Evolutionary conservation across 768 basidiomycete genomes (phyloP).

Genomic region (Phylloporus sp.): DNA sequence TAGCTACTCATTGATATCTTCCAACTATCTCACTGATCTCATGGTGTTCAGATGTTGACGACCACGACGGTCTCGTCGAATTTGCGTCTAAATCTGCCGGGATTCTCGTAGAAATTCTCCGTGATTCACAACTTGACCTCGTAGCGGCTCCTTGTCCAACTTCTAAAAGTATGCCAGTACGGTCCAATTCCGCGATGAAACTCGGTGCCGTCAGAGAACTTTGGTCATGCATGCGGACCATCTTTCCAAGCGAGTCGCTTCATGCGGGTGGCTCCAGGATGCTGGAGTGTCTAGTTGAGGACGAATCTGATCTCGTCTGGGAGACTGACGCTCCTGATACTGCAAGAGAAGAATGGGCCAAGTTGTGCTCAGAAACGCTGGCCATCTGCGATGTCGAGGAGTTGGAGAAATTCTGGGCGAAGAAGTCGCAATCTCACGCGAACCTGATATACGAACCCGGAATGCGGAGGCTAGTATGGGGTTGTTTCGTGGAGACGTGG

Average conservation of each 20-base stretch:
- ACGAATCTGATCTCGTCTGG: constrained; percentile 41
- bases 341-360: constrained; percentile 54
- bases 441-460: constrained; percentile 34
- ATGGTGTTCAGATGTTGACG: constrained; percentile 37
- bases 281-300: constrained; percentile 44
- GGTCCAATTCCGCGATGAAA: constrained; percentile 47
- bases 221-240: constrained; percentile 44
- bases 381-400: constrained; percentile 42
- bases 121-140: constrained; percentile 44
- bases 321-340: constrained; percentile 40
- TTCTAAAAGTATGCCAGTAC: constrained; percentile 4
- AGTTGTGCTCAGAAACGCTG: constrained; percentile 52
- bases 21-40: constrained; percentile 2
- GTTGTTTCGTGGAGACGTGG: constrained; percentile 54
- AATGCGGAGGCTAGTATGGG: constrained; percentile 53
- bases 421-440: constrained; percentile 18
- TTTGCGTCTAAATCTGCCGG: constrained; percentile 39
- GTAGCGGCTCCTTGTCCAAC: constrained; percentile 23
- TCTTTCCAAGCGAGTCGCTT: constrained; percentile 41
- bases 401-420: constrained; percentile 51
- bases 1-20: constrained; percentile 19
- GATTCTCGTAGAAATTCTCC: constrained; percentile 46
- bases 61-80: constrained; percentile 34
- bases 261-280: constrained; percentile 42
- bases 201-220: constrained; percentile 54